A percentile compares a stretch with the other conserved stretches of the same genome.
Conservation (phyloP, 2,329 filamentous ascomycete genomes). For the Diaporthe ampelina region DNA sequence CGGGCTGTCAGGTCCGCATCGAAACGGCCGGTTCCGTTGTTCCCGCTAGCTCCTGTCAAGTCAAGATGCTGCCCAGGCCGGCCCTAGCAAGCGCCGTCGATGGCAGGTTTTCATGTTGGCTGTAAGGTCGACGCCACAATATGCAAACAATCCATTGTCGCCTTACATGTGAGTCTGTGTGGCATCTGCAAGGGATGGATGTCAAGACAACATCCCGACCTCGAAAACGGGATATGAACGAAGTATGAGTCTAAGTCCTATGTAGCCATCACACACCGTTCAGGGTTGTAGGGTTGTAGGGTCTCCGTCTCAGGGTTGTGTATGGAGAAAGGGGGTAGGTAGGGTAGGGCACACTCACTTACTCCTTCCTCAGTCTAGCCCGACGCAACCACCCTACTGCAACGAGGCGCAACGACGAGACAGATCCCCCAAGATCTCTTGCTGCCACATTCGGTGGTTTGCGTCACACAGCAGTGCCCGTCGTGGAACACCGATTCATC, state of each 20-base stretch:
- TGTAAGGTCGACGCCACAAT: constrained; percentile 30
- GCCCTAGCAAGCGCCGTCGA: constrained; percentile 29
- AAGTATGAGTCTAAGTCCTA: too few species aligned
- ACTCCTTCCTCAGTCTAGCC: neutral
- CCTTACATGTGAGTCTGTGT: constrained; percentile 31
- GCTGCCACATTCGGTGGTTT: constrained; percentile 38
- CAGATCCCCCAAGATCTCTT: constrained; percentile 24
- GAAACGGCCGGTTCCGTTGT: constrained; percentile 39
- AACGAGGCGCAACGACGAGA: constrained; percentile 11
- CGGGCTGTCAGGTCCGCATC: constrained; percentile 12
- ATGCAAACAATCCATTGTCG: constrained; percentile 13
- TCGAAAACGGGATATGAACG: neutral
- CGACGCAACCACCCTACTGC: neutral
- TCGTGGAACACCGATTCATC: constrained; percentile 39
- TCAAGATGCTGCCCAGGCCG: constrained; percentile 2
- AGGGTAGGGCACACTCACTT: neutral
- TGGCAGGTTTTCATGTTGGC: constrained; percentile 28
- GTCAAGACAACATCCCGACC: constrained; percentile 15
- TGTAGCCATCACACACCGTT: neutral
- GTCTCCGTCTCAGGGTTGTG: neutral
- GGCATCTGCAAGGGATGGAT: constrained; percentile 33
- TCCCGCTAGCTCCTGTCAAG: constrained; percentile 22
- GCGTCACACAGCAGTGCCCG: constrained; percentile 35
- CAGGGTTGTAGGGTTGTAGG: neutral
- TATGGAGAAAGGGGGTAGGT: neutral